These are phyloP conservation scores for Candida ulmi DNA, from an alignment of 805 yeast genomes.

Conservation along the genomic window DNA sequence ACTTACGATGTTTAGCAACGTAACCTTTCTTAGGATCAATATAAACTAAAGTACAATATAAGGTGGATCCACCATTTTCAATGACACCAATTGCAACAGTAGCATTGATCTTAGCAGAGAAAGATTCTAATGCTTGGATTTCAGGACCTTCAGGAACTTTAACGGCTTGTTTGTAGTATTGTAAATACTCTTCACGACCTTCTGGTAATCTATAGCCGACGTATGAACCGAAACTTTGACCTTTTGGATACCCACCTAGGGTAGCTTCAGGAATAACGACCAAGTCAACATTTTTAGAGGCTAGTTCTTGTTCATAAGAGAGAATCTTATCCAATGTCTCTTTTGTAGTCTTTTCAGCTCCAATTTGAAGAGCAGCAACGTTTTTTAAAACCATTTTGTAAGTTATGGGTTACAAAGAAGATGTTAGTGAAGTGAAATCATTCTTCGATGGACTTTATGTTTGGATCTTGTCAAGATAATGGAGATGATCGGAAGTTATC, in stretches of 20 bases:
- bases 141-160: conserved; percentile 31
- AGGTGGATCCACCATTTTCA: conserved; percentile 32
- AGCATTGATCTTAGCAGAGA: conserved; percentile 30
- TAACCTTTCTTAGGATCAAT: conserved; percentile 34
- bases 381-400: conserved; percentile 22
- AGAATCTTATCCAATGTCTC: conserved; percentile 33
- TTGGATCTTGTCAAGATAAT: too few relatives aligned
- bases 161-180: conserved; percentile 30
- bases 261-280: conserved; percentile 42
- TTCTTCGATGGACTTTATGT: too few relatives aligned
- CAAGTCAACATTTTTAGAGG: conserved; percentile 26
- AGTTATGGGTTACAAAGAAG: too few relatives aligned
- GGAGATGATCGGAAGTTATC: too few relatives aligned
- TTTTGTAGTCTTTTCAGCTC: conserved; percentile 32
- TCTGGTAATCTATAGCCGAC: conserved; percentile 35
- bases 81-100: conserved; percentile 35
- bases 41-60: conserved; percentile 36
- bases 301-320: conserved; percentile 31
- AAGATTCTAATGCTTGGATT: conserved; percentile 26
- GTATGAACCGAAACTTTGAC: conserved; percentile 36
- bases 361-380: conserved; percentile 41
- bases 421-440: too few relatives aligned
- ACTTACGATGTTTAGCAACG: conserved; percentile 37
- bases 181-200: conserved; percentile 35
- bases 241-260: conserved; percentile 43